phyloP scores from a whole-genome alignment of 169 alveolate species.

The Blepharisma undulans region DNA sequence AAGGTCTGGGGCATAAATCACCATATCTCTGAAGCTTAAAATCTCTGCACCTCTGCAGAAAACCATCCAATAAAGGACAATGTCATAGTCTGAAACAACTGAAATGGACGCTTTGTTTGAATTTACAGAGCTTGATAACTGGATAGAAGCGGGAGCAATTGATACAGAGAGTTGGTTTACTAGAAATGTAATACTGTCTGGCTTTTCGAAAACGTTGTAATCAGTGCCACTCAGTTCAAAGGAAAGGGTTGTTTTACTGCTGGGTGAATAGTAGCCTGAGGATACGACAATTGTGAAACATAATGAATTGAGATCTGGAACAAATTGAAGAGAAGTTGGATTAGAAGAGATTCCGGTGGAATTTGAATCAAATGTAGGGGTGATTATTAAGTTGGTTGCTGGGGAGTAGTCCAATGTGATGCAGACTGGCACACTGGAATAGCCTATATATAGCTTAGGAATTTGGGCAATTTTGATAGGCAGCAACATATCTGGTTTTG shows the following conservation, averaged over 20 bases:
- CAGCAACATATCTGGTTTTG: not conserved
- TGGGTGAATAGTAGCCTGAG: not conserved
- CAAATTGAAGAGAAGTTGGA: not conserved
- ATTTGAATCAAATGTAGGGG: not conserved
- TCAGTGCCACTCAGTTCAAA: not conserved
- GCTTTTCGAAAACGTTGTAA: not conserved
- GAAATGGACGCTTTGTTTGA: not conserved
- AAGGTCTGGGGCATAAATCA: not conserved
- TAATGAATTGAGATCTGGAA: not conserved
- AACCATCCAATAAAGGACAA: not conserved
- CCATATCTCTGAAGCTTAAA: too few species aligned
- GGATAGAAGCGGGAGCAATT: not conserved
- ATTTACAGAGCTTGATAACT: not conserved
- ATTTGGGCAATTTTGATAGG: not conserved
- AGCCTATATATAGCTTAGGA: not conserved
- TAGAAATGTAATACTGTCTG: not conserved
- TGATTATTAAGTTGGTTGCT: not conserved
- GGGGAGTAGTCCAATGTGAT: not conserved
- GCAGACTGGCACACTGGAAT: not conserved
- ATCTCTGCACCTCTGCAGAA: not conserved
- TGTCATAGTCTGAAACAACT: not conserved
- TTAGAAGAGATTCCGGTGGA: not conserved
- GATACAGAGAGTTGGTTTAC: not conserved
- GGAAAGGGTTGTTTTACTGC: not conserved
- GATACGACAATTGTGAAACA: not conserved